phyloP scores from a whole-genome alignment of 1,284 basidiomycete genomes.

The Erythrobasidium hasegawianum region DNA sequence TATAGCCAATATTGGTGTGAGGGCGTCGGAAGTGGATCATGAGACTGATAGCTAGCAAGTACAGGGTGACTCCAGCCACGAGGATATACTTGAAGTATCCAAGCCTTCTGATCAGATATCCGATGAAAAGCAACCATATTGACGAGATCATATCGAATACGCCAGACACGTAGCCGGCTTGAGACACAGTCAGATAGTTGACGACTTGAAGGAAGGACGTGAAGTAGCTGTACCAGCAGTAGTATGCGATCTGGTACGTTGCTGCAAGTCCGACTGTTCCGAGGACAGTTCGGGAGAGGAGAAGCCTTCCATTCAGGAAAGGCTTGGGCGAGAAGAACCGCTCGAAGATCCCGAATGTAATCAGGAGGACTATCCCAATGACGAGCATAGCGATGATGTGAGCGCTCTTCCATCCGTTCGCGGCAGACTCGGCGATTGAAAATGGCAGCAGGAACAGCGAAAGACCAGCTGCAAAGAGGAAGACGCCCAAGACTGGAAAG shows the following conservation, averaged over 20 bases:
- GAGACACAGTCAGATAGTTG: slow-evolving; percentile 11
- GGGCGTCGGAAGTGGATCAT: slow-evolving; percentile 28
- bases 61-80: neutral
- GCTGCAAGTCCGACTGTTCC: slow-evolving; percentile 7
- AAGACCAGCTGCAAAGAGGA: slow-evolving; percentile 26
- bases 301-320: slow-evolving; percentile 17
- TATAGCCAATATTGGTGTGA: slow-evolving; percentile 14
- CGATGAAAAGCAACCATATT: slow-evolving; percentile 18
- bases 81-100: slow-evolving; percentile 19
- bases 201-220: slow-evolving; percentile 27
- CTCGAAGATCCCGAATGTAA: slow-evolving; percentile 22
- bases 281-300: slow-evolving; percentile 20
- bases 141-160: slow-evolving; percentile 16
- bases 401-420: slow-evolving; percentile 22
- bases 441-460: slow-evolving; percentile 29
- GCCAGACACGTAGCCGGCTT: slow-evolving; percentile 16
- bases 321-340: slow-evolving; percentile 17
- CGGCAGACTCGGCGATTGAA: slow-evolving; percentile 23
- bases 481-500: slow-evolving; percentile 3
- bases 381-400: slow-evolving; percentile 35
- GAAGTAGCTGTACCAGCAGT: slow-evolving; percentile 28
- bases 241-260: slow-evolving; percentile 23
- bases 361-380: slow-evolving; percentile 18
- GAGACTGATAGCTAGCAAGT: slow-evolving; percentile 12
- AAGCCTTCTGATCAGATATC: slow-evolving; percentile 7